Evolutionary conservation across 805 yeast genomes (phyloP), one percentile per base, ranked within the genome.

Genomic region (Kuraishia ogatae): DNA sequence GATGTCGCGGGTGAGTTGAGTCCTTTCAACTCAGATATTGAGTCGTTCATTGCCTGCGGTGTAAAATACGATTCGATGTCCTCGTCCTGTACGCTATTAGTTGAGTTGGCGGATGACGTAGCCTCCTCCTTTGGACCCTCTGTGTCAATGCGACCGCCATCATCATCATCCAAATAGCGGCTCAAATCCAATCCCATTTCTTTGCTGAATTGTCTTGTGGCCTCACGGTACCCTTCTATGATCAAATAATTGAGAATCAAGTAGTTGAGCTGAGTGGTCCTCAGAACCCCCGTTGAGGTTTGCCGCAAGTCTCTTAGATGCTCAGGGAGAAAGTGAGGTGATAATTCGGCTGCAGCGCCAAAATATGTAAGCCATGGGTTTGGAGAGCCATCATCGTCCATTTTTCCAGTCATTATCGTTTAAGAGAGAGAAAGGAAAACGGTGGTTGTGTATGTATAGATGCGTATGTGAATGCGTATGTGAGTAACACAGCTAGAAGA

Each of bases 231-330:
- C 0, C 94, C 96, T 69, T 89, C 92, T 53, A 82, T 81, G 15
- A 90, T 80, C 58, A 90, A 78, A 67, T 87, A 89, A 70, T 87
- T 84, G 65, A 89, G 74, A 13, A 90, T 76, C 56, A 89, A 65
- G 51, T 72, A 72, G 68, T 79, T 81, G 61, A 82, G 69, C 63
- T 72, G 62, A 23, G 51, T 51, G 39, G 48, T 52, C 48, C 24
- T n/a, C 43, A 26, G 35, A 6, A 49, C 28, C 51, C 43, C 43
- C 4, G 43, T 35, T 10, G 43, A 35, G 15, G 43, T 48, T 48
- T 15, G 19, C 50, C 29, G 50, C 26, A 28, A 13, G 22, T 20
- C 50, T 21, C 26, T 19, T 15, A 35, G n/a, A 35, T 35, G 43
- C 13, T 35, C 43, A 10, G 43, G 43, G 15, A 35, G 43, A 35